Percentiles rank a stretch among this genome's conserved stretches.
phyloP scores from a whole-genome alignment of 2,329 filamentous ascomycete species.

The Aspergillus nomiae region DNA sequence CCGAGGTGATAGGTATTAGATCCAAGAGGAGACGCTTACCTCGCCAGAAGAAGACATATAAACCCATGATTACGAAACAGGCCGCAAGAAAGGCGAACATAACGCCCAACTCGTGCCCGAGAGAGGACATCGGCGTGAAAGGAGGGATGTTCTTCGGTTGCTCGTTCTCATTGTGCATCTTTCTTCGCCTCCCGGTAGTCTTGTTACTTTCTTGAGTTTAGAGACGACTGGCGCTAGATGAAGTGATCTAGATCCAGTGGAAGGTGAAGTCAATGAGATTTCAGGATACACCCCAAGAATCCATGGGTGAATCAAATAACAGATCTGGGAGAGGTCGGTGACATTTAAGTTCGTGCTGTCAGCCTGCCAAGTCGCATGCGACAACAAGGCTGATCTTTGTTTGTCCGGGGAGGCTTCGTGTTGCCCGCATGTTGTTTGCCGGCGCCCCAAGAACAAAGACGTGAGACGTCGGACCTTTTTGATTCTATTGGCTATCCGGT shows the following conservation, averaged over 20 bases:
- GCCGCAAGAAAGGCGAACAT: constrained; percentile 42
- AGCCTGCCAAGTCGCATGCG: not conserved
- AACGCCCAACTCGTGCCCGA: constrained; percentile 41
- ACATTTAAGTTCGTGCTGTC: constrained; percentile 2
- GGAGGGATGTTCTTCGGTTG: constrained; percentile 23
- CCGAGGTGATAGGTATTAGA: not conserved
- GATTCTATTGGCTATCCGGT: not conserved
- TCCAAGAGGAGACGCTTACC: constrained; percentile 23
- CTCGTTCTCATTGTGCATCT: not conserved
- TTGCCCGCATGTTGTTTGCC: not conserved
- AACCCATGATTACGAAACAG: constrained; percentile 34
- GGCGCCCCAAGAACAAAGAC: not conserved
- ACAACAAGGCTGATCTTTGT: not conserved
- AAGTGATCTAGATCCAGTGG: not conserved
- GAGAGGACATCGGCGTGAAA: constrained; percentile 32
- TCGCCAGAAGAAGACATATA: constrained; percentile 40
- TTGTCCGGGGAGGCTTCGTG: not conserved
- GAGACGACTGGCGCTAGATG: not conserved
- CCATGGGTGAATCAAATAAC: not conserved
- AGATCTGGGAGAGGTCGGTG: not conserved
- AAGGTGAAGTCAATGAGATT: not conserved
- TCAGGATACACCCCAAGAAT: not conserved
- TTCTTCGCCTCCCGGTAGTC: not conserved
- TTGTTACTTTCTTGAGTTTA: not conserved
- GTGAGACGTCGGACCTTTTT: not conserved